phyloP scores from a whole-genome alignment of 768 basidiomycete genomes.

The Trametes villosa region DNA sequence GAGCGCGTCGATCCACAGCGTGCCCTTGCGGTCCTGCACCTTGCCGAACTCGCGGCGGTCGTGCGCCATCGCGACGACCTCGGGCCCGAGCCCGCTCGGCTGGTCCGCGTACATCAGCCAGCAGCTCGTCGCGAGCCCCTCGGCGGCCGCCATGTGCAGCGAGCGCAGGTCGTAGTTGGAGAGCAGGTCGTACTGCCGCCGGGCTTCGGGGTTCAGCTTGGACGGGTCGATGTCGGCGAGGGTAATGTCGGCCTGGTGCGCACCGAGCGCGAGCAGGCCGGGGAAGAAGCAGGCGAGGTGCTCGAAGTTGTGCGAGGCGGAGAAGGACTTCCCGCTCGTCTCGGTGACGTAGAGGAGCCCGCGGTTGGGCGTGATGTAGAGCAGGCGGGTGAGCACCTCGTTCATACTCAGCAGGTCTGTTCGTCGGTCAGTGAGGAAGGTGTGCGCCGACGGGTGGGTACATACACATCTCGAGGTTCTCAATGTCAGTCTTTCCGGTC shows the following conservation, averaged over 20 bases:
- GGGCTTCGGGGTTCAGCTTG: conserved; percentile 37
- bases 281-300: conserved; percentile 82
- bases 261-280: conserved; percentile 74
- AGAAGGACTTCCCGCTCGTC: conserved; percentile 34
- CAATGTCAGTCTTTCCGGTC: conserved; percentile 62
- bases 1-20: conserved; percentile 57
- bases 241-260: conserved; percentile 57
- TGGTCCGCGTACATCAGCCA: conserved; percentile 75
- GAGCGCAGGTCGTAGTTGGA: conserved; percentile 56
- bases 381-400: conserved; percentile 62
- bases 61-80: conserved; percentile 49
- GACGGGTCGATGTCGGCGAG: conserved; percentile 51
- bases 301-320: conserved; percentile 59
- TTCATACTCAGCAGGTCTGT: conserved; percentile 65
- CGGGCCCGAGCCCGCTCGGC: conserved; percentile 69
- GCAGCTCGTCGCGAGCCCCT: conserved; percentile 74
- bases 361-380: conserved; percentile 70
- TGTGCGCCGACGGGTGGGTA: not conserved
- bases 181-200: conserved; percentile 41
- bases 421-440: not conserved
- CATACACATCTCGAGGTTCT: conserved; percentile 70
- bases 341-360: conserved; percentile 74
- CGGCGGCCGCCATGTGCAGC: conserved; percentile 76
- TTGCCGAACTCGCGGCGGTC: not conserved
- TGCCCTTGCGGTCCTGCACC: conserved; percentile 15